Evolutionary conservation across 257 asterid species (phyloP), one percentile per base, ranked within the genome.

Genomic region (Lantana camara): DNA sequence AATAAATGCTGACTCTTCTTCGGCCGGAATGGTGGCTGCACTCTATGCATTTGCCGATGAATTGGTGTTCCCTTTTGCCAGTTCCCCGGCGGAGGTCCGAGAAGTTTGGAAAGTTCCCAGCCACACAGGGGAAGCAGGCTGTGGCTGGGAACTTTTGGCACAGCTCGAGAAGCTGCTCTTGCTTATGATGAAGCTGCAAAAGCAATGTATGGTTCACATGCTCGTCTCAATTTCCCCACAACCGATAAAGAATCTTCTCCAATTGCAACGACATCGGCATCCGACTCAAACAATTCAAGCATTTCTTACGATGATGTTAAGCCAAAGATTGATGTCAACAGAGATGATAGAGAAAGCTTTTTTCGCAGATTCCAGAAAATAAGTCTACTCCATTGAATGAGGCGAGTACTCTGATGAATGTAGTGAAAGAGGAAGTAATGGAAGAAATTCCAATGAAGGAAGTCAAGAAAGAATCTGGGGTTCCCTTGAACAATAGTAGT

Each of bases 131-230:
- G 88, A 21, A 72, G 63, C 32, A 76, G 91, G 63, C 54, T 84
- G 8, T 84, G 91, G 91, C 24, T 84, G 15, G 91, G 91, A 11
- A 84, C 85, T 0, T 84, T 71, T 5, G 37, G 70, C 46, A 78
- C 77, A 2, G 88, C 80, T 0, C 10, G 20, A 0, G 85, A 81
- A 13, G 91, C 91, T 35, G 91, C 91, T 44, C 62, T 34, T 7
- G 83, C 88, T 53, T 84, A 84, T 16, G 91, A 84, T 44, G 91
- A 76, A 60, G 91, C 91, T 0, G 88, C 91, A 0, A 74, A 15
- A 45, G 82, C 85, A 0, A 79, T 84, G 85, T 84, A 81, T 12
- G 91, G 91, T 0, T 54, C 75, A 8, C 24, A 55, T 58, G 91
- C 91, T 0, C 75, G 91, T 6, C 80, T 84, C 2, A 84, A 84